A percentile compares a stretch with the other conserved stretches of the same genome.
phyloP scores from a whole-genome alignment of 495 filamentous ascomycete genomes.

The Haplographium delicatum region DNA sequence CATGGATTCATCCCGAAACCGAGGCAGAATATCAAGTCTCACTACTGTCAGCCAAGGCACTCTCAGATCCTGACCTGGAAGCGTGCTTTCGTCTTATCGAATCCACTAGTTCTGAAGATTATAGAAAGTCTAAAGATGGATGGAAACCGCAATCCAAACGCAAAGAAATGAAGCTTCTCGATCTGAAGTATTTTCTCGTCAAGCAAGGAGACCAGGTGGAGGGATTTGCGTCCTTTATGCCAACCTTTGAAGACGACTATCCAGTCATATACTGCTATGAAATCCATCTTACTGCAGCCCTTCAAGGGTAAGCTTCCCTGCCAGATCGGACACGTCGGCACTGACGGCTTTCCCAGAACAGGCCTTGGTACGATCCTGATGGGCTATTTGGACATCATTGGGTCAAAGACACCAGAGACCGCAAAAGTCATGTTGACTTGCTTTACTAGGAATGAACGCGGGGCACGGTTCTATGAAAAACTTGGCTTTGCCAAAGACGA shows the following conservation, averaged over 20 bases:
- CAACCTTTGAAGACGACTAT: slow-evolving; percentile 69
- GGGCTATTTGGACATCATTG: slow-evolving; percentile 37
- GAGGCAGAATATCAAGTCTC: slow-evolving; percentile 34
- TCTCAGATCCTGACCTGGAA: slow-evolving; percentile 49
- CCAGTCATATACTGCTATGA: slow-evolving; percentile 86
- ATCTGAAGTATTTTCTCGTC: slow-evolving; percentile 63
- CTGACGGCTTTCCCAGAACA: slow-evolving; percentile 32
- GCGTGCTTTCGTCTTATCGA: slow-evolving; percentile 69
- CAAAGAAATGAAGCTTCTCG: slow-evolving; percentile 69
- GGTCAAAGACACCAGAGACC: slow-evolving; percentile 42
- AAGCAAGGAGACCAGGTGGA: slow-evolving; percentile 34
- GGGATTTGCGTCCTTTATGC: slow-evolving; percentile 79
- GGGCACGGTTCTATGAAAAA: slow-evolving; percentile 59
- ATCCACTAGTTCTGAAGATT: slow-evolving; percentile 60
- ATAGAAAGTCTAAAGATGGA: slow-evolving; percentile 55
- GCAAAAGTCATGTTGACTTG: slow-evolving; percentile 83
- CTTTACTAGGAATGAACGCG: slow-evolving; percentile 61
- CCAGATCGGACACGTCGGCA: background rate
- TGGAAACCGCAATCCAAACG: slow-evolving; percentile 69
- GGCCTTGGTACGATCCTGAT: slow-evolving; percentile 42
- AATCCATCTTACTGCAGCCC: slow-evolving; percentile 59
- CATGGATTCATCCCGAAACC: slow-evolving; percentile 37
- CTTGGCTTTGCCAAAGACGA: slow-evolving; percentile 64
- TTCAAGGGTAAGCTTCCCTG: slow-evolving; percentile 41
- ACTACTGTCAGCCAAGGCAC: slow-evolving; percentile 40